Conservation (phyloP, 2,329 filamentous ascomycete genomes). For the Corynespora cassiicola region DNA sequence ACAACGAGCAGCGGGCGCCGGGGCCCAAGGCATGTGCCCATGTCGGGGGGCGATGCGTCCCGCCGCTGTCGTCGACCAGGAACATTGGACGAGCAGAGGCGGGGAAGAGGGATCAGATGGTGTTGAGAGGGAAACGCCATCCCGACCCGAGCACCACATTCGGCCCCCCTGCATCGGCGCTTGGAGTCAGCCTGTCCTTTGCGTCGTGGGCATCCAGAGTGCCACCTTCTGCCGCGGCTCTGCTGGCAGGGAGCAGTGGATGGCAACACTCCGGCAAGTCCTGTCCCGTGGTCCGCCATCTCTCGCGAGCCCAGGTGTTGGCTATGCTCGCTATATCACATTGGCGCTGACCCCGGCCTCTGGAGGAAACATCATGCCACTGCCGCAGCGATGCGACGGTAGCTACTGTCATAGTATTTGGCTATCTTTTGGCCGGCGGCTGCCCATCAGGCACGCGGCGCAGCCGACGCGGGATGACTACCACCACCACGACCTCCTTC, state of each 20-base stretch:
- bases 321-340: too few relatives aligned
- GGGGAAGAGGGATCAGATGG: conserved; percentile 22
- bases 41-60: conserved; percentile 39
- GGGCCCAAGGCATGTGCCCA: conserved; percentile 11
- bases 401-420: conserved; percentile 32
- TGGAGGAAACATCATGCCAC: conserved; percentile 26
- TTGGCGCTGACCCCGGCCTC: too few relatives aligned
- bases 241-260: too few relatives aligned
- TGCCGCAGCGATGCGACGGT: conserved; percentile 26
- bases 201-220: conserved; percentile 5
- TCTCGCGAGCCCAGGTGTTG: too few relatives aligned
- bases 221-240: conserved; percentile 29
- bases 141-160: conserved; percentile 19
- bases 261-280: too few relatives aligned
- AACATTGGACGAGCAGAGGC: conserved; percentile 25
- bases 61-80: conserved; percentile 18
- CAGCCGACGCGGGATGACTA: conserved; percentile 29
- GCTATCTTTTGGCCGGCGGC: conserved; percentile 27
- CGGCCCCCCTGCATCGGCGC: conserved; percentile 32
- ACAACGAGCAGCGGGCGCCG: conserved; percentile 3
- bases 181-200: conserved; percentile 11
- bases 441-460: conserved; percentile 23
- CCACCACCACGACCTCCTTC: conserved; percentile 13
- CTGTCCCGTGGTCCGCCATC: too few relatives aligned
- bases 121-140: conserved; percentile 12